Base-by-base conservation (phyloP, 495 filamentous ascomycete genomes). In the Physcia stellaris region DNA sequence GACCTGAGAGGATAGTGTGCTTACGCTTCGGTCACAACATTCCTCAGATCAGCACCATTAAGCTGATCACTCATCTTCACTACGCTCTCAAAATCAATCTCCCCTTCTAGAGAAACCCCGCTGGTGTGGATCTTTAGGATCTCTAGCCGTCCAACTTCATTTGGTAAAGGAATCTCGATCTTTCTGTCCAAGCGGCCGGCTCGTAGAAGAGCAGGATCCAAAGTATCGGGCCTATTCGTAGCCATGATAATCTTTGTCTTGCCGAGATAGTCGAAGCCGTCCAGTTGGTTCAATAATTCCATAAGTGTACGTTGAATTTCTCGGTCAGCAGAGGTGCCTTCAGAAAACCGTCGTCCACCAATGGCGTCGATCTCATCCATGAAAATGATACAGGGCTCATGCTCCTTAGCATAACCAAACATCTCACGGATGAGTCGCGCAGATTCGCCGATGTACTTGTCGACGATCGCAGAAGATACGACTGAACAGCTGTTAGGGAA, bases 201-300 rank as follows among this genome's bases (percentile, higher is more conserved):
- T 61, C 92, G 77, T 37, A 99, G 66, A 41, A 99, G 67, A 7
- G 92, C 92, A 7, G 92, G 92, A 56, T 99, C 92, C 15, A 99
- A 75, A 2, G 92, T 99, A 58, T 99, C 92, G 11, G 92, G 92
- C 58, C 92, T 73, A 67, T 99, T 99, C 24, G 92, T 99, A 20
- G 92, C 92, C 92, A 99, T 99, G 65, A 96, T 99, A 61, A 99
- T 99, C 68, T 99, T 99, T 17, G 92, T 99, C 71, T 95, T 93
- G 40, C 92, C 92, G 4, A 99, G 70, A 59, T 99, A 99, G 58
- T 99, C 92, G 66, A 99, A 99, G 40, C 92, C 92, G 58, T 99
- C 92, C 32, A 99, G 75, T 58, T 99, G 92, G 59, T 99, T 99
- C 42, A 99, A 80, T 21, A 99, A 71, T 55, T 99, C 92, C 92